Evolutionary conservation across 129 eudicot species (phyloP).

Genomic region (Tanacetum coccineum): DNA sequence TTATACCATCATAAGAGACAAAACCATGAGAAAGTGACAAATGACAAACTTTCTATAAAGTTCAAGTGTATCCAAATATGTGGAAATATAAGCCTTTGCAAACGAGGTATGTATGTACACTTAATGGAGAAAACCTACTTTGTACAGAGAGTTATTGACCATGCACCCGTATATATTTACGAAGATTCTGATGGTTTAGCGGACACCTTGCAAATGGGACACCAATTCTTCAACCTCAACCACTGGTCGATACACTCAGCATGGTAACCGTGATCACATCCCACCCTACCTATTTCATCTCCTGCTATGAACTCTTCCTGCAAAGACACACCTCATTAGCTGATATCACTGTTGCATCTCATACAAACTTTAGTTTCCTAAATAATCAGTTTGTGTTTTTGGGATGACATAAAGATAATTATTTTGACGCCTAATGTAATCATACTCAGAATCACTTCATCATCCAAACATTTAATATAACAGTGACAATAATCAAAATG

Average conservation of each 20-base stretch:
- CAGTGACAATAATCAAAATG: neutral
- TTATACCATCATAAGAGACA: neutral
- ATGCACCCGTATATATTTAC: conserved; percentile 1
- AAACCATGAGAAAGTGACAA: conserved; percentile 8
- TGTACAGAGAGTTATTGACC: conserved; percentile 23
- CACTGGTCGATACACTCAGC: conserved; percentile 62
- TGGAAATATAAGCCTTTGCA: conserved; percentile 17
- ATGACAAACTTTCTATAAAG: conserved; percentile 1
- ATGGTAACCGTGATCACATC: conserved; percentile 76
- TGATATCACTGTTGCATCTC: neutral
- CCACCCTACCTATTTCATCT: conserved; percentile 66
- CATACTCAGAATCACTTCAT: too few relatives aligned
- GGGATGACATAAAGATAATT: too few relatives aligned
- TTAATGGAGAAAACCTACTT: neutral
- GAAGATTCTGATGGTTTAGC: conserved; percentile 23
- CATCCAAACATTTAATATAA: neutral
- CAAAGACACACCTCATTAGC: conserved; percentile 15
- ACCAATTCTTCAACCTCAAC: conserved; percentile 83
- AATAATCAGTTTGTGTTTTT: too few relatives aligned
- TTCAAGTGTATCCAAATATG: conserved; percentile 19
- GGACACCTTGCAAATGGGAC: conserved; percentile 81
- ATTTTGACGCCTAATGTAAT: too few relatives aligned
- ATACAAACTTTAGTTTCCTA: too few relatives aligned
- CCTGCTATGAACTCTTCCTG: conserved; percentile 76
- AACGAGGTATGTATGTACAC: conserved; percentile 24